Evolutionary conservation across 179 eudicot species (phyloP).

Genomic region (Carnegiea gigantea): DNA sequence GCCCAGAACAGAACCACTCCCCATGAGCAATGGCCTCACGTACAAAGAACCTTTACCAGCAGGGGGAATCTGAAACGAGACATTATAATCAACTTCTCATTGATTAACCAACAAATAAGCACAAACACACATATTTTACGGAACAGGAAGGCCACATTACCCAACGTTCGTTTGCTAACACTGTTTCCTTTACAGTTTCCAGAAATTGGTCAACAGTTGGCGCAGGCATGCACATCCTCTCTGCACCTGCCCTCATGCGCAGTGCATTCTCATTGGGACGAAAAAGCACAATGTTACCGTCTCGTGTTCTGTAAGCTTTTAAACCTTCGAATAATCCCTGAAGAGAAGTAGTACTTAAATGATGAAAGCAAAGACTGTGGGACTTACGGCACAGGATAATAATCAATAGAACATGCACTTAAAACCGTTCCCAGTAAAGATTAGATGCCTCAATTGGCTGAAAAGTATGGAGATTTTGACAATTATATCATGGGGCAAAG

Average conservation of each 20-base stretch:
- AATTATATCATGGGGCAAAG: neutral
- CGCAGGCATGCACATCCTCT: conserved; percentile 98
- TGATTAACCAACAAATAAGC: conserved; percentile 1
- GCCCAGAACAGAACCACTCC: conserved; percentile 91
- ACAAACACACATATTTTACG: neutral
- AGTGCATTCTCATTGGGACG: conserved; percentile 91
- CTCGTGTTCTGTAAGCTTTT: conserved; percentile 80
- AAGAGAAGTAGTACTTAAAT: conserved; percentile 9
- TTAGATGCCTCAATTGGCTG: neutral
- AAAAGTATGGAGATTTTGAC: neutral
- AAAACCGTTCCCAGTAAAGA: neutral
- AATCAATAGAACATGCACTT: neutral
- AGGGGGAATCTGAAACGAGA: conserved; percentile 76
- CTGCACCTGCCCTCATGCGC: conserved; percentile 85
- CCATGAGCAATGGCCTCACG: conserved; percentile 91
- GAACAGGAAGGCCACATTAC: conserved; percentile 27
- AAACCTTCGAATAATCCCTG: conserved; percentile 97
- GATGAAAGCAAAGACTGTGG: neutral
- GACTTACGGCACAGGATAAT: neutral
- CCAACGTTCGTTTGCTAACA: conserved; percentile 91
- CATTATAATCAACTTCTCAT: conserved; percentile 3
- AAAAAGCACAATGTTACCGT: conserved; percentile 75
- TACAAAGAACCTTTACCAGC: conserved; percentile 88
- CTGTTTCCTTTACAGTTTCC: conserved; percentile 85
- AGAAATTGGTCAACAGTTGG: conserved; percentile 89